Evolutionary conservation across 805 yeast genomes (phyloP), one percentile per base, ranked within the genome.

Genomic region (Hanseniaspora clermontiae): DNA sequence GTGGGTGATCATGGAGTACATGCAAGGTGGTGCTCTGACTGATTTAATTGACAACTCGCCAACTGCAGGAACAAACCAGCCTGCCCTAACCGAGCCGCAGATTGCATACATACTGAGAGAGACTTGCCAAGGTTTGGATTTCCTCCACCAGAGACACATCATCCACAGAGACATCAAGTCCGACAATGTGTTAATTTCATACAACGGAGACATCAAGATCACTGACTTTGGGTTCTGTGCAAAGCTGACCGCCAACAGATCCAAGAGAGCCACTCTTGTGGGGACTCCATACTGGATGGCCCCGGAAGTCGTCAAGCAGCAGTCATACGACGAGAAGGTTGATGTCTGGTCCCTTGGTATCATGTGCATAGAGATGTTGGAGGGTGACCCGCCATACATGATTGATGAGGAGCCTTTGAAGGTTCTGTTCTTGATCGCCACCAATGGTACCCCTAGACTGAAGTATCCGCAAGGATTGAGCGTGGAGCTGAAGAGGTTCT

Each of bases 231-330:
- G 96, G 0, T 93, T 91, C 74, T 93, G 98, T 72, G 99, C 98
- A 0, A 95, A 89, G 70, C 72, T 86, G 61, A 86, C 87, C 15
- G 90, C 85, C 57, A 81, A 82, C 61, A 84, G 87, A 67, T 80
- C 85, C 54, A 90, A 91, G 68, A 81, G 99, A 65, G 95, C 96
- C 8, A 93, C 99, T 2, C 87, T 93, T 95, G 99, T 93, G 19
- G 99, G 99, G 38, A 93, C 99, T 0, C 98, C 99, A 14, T 93
- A 93, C 68, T 93, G 99, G 99, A 93, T 93, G 99, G 99, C 99
- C 0, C 99, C 99, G 1, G 99, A 93, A 70, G 97, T 93, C 53
- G 97, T 93, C 29, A 83, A 89, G 57, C 84, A 95, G 61, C 88
- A 89, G 68, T 97, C 90, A 64, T 93, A 93, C 65, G 98, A 95